Evolutionary conservation across 148 eudicot species (phyloP).

Genomic region (Chenopodium album): DNA sequence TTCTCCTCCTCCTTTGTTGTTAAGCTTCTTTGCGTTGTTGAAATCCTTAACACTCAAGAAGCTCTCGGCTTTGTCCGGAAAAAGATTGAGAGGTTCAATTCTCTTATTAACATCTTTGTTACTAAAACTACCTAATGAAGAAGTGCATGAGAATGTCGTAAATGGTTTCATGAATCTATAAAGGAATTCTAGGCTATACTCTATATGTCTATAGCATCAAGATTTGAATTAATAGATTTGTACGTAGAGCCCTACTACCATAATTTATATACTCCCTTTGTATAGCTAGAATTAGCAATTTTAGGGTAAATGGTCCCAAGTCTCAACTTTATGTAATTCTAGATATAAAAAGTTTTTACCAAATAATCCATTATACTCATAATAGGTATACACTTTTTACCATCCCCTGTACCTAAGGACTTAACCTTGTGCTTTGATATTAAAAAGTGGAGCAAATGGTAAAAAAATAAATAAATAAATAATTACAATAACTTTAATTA

Average conservation of each 20-base stretch:
- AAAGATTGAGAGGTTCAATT: conserved; percentile 36
- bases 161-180: conserved; percentile 18
- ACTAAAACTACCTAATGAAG: conserved; percentile 2
- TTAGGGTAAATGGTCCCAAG: neutral
- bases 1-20: conserved; percentile 1
- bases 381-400: too few species aligned
- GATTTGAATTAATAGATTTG: conserved; percentile 3
- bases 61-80: conserved; percentile 32
- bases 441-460: neutral
- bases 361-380: neutral
- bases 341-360: neutral
- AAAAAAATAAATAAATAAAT: too few species aligned
- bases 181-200: neutral
- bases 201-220: conserved; percentile 4
- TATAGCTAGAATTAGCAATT: neutral
- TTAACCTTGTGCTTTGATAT: neutral
- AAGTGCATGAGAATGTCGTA: conserved; percentile 10
- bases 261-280: neutral
- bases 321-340: neutral
- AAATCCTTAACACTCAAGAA: conserved; percentile 21
- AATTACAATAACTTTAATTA: too few species aligned
- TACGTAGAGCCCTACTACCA: neutral
- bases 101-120: neutral
- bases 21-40: neutral
- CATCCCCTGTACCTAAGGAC: neutral